Evolutionary conservation across 2,329 filamentous ascomycete species (phyloP), one percentile per base, ranked within the genome.

Genomic region (Ramularia endophylla): DNA sequence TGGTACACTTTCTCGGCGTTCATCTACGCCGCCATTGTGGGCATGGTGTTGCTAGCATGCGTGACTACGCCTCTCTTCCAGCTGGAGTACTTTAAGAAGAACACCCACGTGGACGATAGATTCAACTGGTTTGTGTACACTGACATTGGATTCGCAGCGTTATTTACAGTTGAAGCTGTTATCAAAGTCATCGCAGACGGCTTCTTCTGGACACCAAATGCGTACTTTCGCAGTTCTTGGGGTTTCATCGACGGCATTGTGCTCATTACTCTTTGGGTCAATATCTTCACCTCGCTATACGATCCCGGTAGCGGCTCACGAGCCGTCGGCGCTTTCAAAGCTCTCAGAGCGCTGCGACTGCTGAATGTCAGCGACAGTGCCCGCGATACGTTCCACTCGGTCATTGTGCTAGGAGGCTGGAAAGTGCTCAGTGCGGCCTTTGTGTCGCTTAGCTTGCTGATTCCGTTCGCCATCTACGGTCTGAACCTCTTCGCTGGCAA

Each of bases 101-200:
- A 54, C 35, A 48, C 45, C 4, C 33, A 34, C 13, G 41, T 44
- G 32, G 69, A 63, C 5, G 73, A 80, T 43, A 59, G 65, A 1
- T 80, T 79, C 58, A 92, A 90, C 58, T 98, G 94, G 92, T 97
- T 95, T 60, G 85, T 94, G 5, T 97, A 87, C 78, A 86, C 86
- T 9, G 92, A 98, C 62, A 73, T 94, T 64, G 83, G 85, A 5
- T 98, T 98, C 61, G 88, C 90, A 2, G 65, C 84, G 2, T 66
- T 98, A 11, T 98, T 98, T 66, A 85, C 84, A 0, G 60, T 86
- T 5, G 92, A 98, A 64, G 87, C 89, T 1, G 58, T 81, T 5
- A 89, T 98, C 67, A 98, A 98, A 63, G 81, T 94, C 41, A 80
- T 98, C 55, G 92, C 92, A 0, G 92, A 98, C 66, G 92, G 92